A percentile compares a stretch with the other conserved stretches of the same genome.
These are phyloP conservation scores for Primulina eburnea DNA, from an alignment of 257 asterid genomes.

Conservation along the genomic window DNA sequence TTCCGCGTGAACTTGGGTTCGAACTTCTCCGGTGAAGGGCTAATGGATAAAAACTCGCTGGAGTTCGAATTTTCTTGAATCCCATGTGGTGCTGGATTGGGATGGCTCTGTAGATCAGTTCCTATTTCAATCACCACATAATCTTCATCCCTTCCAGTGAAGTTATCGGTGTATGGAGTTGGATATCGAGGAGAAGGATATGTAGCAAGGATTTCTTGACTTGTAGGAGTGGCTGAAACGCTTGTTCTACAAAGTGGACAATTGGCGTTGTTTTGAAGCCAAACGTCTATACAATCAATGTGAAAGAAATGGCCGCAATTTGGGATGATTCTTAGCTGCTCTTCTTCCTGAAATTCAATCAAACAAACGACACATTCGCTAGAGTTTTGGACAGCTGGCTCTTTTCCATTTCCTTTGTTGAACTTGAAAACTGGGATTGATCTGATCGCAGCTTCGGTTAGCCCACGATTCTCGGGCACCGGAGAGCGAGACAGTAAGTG, in stretches of 20 bases:
- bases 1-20: constrained; percentile 27
- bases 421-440: constrained; percentile 60
- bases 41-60: constrained; percentile 30
- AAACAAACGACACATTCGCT: constrained; percentile 79
- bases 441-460: constrained; percentile 60
- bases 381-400: background rate
- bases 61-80: constrained; percentile 29
- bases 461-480: constrained; percentile 49
- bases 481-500: constrained; percentile 36
- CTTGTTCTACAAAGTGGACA: constrained; percentile 82
- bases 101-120: constrained; percentile 24
- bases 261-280: constrained; percentile 88
- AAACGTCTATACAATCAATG: constrained; percentile 82
- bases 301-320: constrained; percentile 71
- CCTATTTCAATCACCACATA: constrained; percentile 71
- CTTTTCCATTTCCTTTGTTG: constrained; percentile 30
- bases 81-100: constrained; percentile 19
- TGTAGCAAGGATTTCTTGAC: constrained; percentile 29
- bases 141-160: constrained; percentile 54
- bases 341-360: constrained; percentile 68
- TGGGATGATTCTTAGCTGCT: constrained; percentile 70
- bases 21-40: constrained; percentile 36
- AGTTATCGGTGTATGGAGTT: constrained; percentile 5
- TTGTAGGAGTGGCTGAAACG: constrained; percentile 34
- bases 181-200: constrained; percentile 9